These are phyloP conservation scores for Protoeuglena noctilucae DNA, from an alignment of 139 green algal species.

Conservation along the genomic window DNA sequence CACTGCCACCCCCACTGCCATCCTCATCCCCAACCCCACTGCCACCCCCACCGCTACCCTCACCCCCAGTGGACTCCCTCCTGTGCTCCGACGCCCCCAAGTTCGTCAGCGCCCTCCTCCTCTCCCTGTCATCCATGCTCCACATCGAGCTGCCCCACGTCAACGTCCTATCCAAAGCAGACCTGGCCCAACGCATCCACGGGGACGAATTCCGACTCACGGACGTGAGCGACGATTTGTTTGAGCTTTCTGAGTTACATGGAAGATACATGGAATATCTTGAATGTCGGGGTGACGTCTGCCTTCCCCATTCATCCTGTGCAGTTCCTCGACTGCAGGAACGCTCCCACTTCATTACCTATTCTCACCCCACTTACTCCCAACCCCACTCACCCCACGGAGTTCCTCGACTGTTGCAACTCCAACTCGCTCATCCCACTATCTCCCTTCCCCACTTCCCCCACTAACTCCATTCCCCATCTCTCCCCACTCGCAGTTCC, in stretches of 20 bases:
- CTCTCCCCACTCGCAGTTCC: conserved; percentile 1
- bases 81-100: conserved; percentile 40
- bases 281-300: no score
- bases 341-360: no score
- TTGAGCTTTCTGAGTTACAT: no score
- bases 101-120: conserved; percentile 64
- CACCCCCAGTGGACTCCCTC: conserved; percentile 72
- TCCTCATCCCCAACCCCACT: no score
- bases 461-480: not conserved
- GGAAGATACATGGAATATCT: no score
- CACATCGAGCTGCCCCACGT: conserved; percentile 66
- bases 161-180: conserved; percentile 57
- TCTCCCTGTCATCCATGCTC: conserved; percentile 56
- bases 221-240: no score
- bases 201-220: not conserved
- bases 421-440: not conserved
- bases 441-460: not conserved
- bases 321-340: no score
- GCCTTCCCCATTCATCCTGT: no score
- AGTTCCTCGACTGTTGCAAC: conserved; percentile 24
- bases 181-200: not conserved
- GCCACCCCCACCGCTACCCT: no score
- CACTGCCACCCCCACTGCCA: no score
- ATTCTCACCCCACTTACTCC: no score
- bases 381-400: no score